These are phyloP conservation scores for Coemansia erecta DNA, from an alignment of 192 early-diverging fungal species.

Conservation along the genomic window DNA sequence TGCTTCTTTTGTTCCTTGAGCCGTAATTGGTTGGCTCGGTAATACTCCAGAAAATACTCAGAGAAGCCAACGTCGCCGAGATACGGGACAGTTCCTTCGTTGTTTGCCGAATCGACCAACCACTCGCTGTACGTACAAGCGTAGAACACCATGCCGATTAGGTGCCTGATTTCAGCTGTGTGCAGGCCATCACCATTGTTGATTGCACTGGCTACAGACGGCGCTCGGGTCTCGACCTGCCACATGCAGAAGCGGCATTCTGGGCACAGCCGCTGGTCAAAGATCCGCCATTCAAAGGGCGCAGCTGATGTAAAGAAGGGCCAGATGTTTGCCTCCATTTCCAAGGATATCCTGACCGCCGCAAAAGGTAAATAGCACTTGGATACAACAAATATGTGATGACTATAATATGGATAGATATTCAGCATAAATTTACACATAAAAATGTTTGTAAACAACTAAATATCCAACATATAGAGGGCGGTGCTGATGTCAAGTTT, in stretches of 20 bases:
- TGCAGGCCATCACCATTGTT: background rate
- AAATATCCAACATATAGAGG: constrained; percentile 24
- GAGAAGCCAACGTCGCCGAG: too few relatives aligned
- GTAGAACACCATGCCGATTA: too few relatives aligned
- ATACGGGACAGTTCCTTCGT: too few relatives aligned
- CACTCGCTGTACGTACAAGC: too few relatives aligned
- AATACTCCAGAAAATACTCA: too few relatives aligned
- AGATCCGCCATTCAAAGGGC: constrained; percentile 61
- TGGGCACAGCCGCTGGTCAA: constrained; percentile 67
- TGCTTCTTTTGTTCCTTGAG: too few relatives aligned
- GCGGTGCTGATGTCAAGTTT: constrained; percentile 55
- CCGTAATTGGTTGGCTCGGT: too few relatives aligned
- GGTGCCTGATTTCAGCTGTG: background rate
- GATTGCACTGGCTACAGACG: too few relatives aligned
- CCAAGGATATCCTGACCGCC: constrained; percentile 62
- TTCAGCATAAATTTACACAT: background rate
- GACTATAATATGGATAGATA: constrained; percentile 11
- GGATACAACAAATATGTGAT: constrained; percentile 29
- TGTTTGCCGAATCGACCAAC: too few relatives aligned
- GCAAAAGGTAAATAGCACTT: constrained; percentile 41
- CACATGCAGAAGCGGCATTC: constrained; percentile 18
- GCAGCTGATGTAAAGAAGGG: constrained; percentile 58
- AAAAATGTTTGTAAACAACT: too few relatives aligned
- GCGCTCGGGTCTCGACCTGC: background rate
- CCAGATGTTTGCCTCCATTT: constrained; percentile 56